Base-by-base conservation (phyloP, 2,329 filamentous ascomycete species). In the Aspergillus sp. region DNA sequence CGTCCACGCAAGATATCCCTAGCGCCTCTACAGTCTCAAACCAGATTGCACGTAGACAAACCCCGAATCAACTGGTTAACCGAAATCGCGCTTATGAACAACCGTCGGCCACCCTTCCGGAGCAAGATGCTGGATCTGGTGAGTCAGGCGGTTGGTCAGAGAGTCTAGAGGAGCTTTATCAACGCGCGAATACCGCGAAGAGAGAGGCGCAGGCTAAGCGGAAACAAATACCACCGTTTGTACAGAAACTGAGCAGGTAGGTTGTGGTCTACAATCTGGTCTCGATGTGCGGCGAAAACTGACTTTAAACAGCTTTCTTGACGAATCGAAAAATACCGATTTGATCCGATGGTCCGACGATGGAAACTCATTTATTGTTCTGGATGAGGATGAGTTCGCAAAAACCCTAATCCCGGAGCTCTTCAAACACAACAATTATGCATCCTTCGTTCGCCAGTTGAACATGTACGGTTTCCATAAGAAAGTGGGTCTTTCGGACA, bases 301-400 rank as follows among this genome's bases (percentile, higher is more conserved):
- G 54, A 71, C 55, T 28, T 38, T n/a, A 15, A 49, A 51, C 55
- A 98, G 95, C 76, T 99, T 98, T 72, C 85, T 99, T 15, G 93
- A 99, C 71, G 90, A 96, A 72, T 89, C 89, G 45, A 94, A 94
- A 74, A 97, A 98, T 73, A 94, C 93, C 3, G 92, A 97, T 38
- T 83, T 98, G 53, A 99, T 99, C 73, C 89, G 94, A 69, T 99
- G 95, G 95, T 97, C 95, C 0, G 92, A 96, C 70, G 92, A 94
- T 72, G 95, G 95, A 31, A 93, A 96, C 72, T 97, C 94, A 0
- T 99, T 99, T 79, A 91, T 98, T 60, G 94, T 99, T 3, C 81
- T 98, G 8, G 94, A 99, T 72, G 95, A 99, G 78, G 95, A 99
- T 73, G 94, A 91, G 71, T 92, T 92, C 72, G 89, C 89, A 7